Percentiles rank a stretch among this genome's conserved stretches.
Conservation (phyloP, 2,329 filamentous ascomycete species). For the Penicillium psychrosexuale region DNA sequence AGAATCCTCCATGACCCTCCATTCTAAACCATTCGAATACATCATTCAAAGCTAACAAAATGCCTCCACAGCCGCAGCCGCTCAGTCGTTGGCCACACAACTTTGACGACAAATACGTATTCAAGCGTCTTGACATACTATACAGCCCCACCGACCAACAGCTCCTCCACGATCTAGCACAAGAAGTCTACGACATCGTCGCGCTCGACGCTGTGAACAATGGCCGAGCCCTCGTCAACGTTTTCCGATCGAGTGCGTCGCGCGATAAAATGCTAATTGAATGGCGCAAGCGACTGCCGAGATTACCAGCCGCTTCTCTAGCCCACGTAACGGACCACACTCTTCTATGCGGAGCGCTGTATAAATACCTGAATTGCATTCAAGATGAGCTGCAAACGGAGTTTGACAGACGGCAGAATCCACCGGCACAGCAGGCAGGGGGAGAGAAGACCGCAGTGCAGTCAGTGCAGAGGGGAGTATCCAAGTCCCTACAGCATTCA, state of each 20-base stretch:
- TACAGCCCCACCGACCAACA: not conserved
- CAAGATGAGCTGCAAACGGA: not conserved
- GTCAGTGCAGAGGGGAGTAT: too few relatives aligned
- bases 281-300: not conserved
- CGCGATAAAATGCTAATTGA: not conserved
- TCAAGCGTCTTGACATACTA: not conserved
- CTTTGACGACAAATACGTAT: not conserved
- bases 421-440: not conserved
- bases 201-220: fast-evolving
- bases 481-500: too few relatives aligned
- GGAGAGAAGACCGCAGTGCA: too few relatives aligned
- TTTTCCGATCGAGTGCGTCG: not conserved
- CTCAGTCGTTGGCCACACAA: not conserved
- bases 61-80: not conserved
- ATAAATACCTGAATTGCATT: not conserved
- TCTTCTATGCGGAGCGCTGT: not conserved
- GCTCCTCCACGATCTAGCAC: not conserved
- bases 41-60: not conserved
- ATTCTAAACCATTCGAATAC: not conserved
- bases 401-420: not conserved
- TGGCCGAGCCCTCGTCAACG: not conserved
- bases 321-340: not conserved
- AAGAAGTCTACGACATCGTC: not conserved
- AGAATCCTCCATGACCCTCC: not conserved
- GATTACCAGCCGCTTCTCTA: not conserved